Base-by-base conservation (phyloP, 1,139 yeast genomes). In the Yamadazyma diospyri region DNA sequence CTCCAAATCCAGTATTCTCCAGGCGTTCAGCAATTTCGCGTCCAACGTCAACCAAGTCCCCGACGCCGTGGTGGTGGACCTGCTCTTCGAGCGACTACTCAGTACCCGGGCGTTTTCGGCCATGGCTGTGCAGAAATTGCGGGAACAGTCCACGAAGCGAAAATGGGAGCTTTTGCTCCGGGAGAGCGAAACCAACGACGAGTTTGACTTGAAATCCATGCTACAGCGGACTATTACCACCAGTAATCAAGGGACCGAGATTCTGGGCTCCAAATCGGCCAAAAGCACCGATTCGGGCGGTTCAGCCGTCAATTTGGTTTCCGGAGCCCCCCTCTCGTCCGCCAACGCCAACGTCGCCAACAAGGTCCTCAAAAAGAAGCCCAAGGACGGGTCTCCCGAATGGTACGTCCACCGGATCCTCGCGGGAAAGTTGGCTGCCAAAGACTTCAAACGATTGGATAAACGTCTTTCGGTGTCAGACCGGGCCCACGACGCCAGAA, bases 161-260 rank as follows among this genome's bases (percentile, higher is more conserved):
- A 69, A 69, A 44, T 69, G 75, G 75, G 74, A 69, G 39, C 47
- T 69, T 10, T 46, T 69, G n/a, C 43, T 69, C 15, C 46, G 68
- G 30, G 75, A 69, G 40, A 59, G 55, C 40, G 72, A 67, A 39
- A 55, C 62, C 5, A 67, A 67, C 39, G 38, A 54, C 3, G 53
- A 53, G 6, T 66, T 68, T 39, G 72, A 68, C 35, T 52, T 67
- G 28, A 48, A 45, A 16, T 32, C 50, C 3, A 19, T 45, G 13
- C 32, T 50, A 16, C 43, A 23, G n/a, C 38, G 25, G 18, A 27
- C 39, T 6, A 23, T 28, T 9, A 25, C 23, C 2, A 6, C 15
- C 12, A 20, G 12, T 10, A 17, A 32, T 17, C 30, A 22, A n/a
- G 15, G 13, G 16, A 29, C 22, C 6, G 11, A 13, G 25, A 17